Evolutionary conservation across 805 yeast species (phyloP), one percentile per base, ranked within the genome.

Genomic region (Schwanniomyces vanrijiae): DNA sequence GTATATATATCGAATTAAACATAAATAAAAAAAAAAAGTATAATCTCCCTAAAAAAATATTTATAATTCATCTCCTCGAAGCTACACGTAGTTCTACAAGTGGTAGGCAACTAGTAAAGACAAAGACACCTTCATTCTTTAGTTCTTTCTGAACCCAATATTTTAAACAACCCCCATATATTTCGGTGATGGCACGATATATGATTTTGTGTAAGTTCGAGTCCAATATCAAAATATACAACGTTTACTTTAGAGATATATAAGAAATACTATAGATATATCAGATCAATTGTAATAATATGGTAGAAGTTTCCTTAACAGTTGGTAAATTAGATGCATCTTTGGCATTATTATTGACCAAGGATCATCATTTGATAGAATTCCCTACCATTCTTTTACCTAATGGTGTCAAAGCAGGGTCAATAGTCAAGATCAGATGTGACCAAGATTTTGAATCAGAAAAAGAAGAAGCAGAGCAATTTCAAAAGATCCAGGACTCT

Each of bases 251-350:
- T 7, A 16, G 19, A 2, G 35, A 7, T 13, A 31, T 9, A 20
- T 3, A 13, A 13, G 4, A 7, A 13, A 22, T n/a, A 19, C 37
- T 40, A 21, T 41, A 31, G 33, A 40, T 31, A 14, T 16, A 31
- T 31, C 20, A 31, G n/a, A 9, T 31, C 35, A 31, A 31, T 31
- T 31, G 35, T 31, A 16, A 14, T 31, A 31, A 31, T 16, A 86
- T 86, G 89, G 95, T 90, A 26, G 94, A 90, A 68, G 97, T 91
- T 9, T 86, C 95, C 37, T 78, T 92, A 33, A 91, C 97, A 0
- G 97, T 94, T 18, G 99, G 98, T 42, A 91, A 91, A 70, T 76
- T 92, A 39, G 99, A 94, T 64, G 96, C 97, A 10, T 90, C 97
- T 2, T 75, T 94, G 64, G 98, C 98, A 25, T 75, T 94, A 40